Evolutionary conservation across 306 rosid genomes (phyloP).

Genomic region (Medicago ruthenica): DNA sequence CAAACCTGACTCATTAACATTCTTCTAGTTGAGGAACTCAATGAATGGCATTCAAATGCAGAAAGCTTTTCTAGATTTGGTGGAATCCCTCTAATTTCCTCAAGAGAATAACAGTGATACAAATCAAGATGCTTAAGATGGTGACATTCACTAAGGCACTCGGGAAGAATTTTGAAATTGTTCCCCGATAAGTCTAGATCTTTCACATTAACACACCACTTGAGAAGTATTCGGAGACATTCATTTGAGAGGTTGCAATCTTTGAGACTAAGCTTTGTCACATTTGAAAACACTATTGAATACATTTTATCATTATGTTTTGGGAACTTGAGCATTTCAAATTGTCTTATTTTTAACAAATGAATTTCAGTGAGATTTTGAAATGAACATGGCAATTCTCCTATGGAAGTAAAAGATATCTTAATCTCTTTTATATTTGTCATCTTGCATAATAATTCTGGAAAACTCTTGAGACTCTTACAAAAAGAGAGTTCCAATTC

Average conservation of each 20-base stretch:
- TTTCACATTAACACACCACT: no score
- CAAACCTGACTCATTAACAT: background rate
- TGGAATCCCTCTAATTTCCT: slow-evolving; percentile 28
- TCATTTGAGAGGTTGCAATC: background rate
- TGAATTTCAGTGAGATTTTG: slow-evolving; percentile 5
- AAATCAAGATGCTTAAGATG: fast-evolving
- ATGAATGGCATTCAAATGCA: background rate
- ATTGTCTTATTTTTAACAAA: fast-evolving
- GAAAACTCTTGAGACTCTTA: background rate
- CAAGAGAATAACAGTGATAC: background rate
- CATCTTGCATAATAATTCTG: slow-evolving; percentile 20
- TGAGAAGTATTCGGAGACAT: no score
- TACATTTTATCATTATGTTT: no score
- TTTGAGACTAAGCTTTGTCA: fast-evolving
- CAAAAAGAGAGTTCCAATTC: fast-evolving
- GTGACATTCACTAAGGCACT: background rate
- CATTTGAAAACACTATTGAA: background rate
- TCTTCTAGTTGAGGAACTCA: slow-evolving; percentile 1
- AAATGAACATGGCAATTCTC: slow-evolving; percentile 29
- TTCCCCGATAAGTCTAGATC: no score
- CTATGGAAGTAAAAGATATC: fast-evolving
- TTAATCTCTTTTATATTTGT: background rate
- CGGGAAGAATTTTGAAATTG: background rate
- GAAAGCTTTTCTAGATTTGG: background rate
- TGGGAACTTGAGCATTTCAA: no score